Conservation (phyloP, 1,139 yeast species). For the Scheffersomyces quercinus region DNA sequence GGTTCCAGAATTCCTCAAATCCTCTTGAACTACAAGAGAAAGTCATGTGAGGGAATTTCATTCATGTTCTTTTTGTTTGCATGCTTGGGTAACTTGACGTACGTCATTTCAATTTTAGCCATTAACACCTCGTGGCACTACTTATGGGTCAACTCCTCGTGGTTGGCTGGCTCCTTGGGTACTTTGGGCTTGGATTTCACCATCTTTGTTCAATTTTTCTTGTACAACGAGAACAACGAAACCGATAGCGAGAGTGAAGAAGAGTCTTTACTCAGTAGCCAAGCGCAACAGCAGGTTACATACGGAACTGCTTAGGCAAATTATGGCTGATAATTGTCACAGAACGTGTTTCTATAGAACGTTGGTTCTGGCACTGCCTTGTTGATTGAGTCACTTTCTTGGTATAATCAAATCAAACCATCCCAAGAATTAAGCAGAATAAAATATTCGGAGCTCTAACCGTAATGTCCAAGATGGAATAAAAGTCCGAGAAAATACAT, state of each 20-base stretch:
- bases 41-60: constrained; percentile 91
- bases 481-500: too few species aligned
- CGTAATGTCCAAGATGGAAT: too few species aligned
- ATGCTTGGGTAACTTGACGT: constrained; percentile 87
- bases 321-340: background rate
- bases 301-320: background rate
- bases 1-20: constrained; percentile 93
- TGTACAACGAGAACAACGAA: constrained; percentile 52
- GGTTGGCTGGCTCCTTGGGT: constrained; percentile 93
- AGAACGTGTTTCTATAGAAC: too few species aligned
- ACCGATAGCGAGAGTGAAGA: constrained; percentile 6
- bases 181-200: constrained; percentile 81
- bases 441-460: too few species aligned
- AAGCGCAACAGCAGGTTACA: background rate
- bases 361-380: too few species aligned
- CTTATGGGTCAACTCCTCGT: constrained; percentile 77
- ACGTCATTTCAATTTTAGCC: constrained; percentile 78
- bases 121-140: constrained; percentile 73
- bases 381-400: too few species aligned
- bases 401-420: too few species aligned
- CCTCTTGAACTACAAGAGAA: constrained; percentile 74
- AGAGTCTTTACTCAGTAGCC: constrained; percentile 6
- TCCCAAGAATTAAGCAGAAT: too few species aligned
- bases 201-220: constrained; percentile 84
- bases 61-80: constrained; percentile 92